Evolutionary conservation across 2,329 filamentous ascomycete genomes (phyloP).

Genomic region (Colletotrichum sp.): DNA sequence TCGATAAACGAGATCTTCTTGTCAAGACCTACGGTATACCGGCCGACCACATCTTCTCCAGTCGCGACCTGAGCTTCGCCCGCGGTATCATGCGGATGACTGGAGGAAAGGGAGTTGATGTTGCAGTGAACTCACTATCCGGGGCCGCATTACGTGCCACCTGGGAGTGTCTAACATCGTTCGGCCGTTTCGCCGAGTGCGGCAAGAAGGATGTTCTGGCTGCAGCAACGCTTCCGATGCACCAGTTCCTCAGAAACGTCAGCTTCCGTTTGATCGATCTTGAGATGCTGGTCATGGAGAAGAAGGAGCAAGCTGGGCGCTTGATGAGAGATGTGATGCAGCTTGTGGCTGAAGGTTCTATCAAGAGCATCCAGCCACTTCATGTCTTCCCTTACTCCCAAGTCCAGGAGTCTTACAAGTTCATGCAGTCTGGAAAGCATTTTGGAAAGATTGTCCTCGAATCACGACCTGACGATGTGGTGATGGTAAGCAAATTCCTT

Average conservation of each 20-base stretch:
- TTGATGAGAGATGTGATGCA: slow-evolving; percentile 7
- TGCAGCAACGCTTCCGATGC: slow-evolving; percentile 46
- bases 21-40: slow-evolving; percentile 28
- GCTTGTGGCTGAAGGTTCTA: neutral
- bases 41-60: slow-evolving; percentile 32
- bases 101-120: slow-evolving; percentile 29
- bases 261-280: slow-evolving; percentile 39
- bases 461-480: neutral
- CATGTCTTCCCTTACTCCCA: slow-evolving; percentile 25
- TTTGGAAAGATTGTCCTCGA: slow-evolving; percentile 43
- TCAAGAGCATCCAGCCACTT: slow-evolving; percentile 12
- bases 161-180: slow-evolving; percentile 43
- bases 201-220: slow-evolving; percentile 41
- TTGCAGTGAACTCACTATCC: slow-evolving; percentile 39
- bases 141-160: slow-evolving; percentile 40
- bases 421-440: slow-evolving; percentile 43
- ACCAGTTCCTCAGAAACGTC: slow-evolving; percentile 41
- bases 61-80: slow-evolving; percentile 32
- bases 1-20: slow-evolving; percentile 31
- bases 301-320: slow-evolving; percentile 16
- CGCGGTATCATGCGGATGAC: slow-evolving; percentile 27
- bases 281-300: slow-evolving; percentile 6
- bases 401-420: slow-evolving; percentile 40
- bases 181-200: slow-evolving; percentile 45
- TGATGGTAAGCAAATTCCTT: neutral